These are phyloP conservation scores for Phyllosticta citribraziliensis DNA, from an alignment of 2,329 filamentous ascomycete species.

Conservation along the genomic window DNA sequence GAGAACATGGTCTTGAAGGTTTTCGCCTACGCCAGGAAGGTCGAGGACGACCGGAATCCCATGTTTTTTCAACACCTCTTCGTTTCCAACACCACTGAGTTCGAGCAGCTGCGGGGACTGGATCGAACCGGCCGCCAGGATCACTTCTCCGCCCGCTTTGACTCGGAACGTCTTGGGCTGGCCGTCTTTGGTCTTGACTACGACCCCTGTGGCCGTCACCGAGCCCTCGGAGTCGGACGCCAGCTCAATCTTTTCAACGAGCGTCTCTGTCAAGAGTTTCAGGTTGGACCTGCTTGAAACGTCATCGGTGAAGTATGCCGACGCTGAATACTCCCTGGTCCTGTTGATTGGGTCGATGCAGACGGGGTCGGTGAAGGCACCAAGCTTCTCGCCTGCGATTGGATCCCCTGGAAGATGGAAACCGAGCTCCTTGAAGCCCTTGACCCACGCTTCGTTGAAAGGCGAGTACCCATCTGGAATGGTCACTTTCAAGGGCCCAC, in stretches of 20 bases:
- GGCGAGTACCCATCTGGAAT: constrained; percentile 6
- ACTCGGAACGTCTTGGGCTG: constrained; percentile 12
- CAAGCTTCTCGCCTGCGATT: constrained; percentile 11
- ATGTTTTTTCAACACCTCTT: constrained; percentile 12
- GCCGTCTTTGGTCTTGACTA: background rate
- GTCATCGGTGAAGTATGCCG: constrained; percentile 10
- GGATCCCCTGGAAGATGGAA: constrained; percentile 10
- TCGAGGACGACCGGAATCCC: constrained; percentile 12
- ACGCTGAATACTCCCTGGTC: constrained; percentile 11
- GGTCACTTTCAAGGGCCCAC: constrained; percentile 12
- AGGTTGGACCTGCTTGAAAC: constrained; percentile 9
- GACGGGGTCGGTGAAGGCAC: constrained; percentile 9
- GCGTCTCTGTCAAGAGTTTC: background rate
- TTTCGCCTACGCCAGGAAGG: constrained; percentile 22
- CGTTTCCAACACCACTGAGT: constrained; percentile 13
- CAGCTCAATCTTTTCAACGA: constrained; percentile 12
- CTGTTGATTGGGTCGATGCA: constrained; percentile 8
- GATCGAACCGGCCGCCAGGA: constrained; percentile 19
- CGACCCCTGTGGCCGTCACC: constrained; percentile 1
- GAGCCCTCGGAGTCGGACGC: background rate
- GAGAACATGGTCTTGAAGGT: constrained; percentile 25
- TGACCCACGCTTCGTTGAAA: constrained; percentile 13
- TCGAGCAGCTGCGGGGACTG: constrained; percentile 15
- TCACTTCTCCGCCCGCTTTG: constrained; percentile 18
- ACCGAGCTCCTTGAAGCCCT: constrained; percentile 13